Evolutionary conservation across 148 eudicot genomes (phyloP).

Genomic region (Chenopodium suecicum): DNA sequence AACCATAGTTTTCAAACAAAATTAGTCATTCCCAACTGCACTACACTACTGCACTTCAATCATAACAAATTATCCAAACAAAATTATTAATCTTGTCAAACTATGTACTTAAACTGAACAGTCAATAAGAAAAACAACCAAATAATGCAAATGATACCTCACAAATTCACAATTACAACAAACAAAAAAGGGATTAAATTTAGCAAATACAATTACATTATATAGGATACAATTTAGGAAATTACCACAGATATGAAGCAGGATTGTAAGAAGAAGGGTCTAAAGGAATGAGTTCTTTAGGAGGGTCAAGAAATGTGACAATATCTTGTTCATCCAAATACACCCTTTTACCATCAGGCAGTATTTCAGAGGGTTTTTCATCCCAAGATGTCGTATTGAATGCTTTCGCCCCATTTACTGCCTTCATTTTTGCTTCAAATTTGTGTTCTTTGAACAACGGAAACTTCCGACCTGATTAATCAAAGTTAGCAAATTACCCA

Average conservation of each 20-base stretch:
- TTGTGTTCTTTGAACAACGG: neutral
- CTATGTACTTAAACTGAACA: neutral
- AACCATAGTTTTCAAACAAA: neutral
- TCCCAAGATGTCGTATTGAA: conserved; percentile 42
- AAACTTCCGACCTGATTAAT: conserved; percentile 14
- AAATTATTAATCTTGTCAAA: neutral
- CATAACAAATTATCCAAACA: neutral
- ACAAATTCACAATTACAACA: neutral
- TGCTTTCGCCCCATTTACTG: conserved; percentile 26
- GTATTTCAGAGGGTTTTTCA: conserved; percentile 44
- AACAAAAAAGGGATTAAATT: neutral
- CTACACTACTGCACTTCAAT: neutral
- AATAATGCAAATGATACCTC: no score
- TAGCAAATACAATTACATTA: neutral
- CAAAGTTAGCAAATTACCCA: neutral
- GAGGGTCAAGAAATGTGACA: conserved; percentile 68
- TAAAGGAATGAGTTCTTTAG: conserved; percentile 61
- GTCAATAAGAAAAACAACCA: no score
- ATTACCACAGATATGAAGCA: conserved; percentile 75
- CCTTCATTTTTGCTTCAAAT: conserved; percentile 1
- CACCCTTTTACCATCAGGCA: conserved; percentile 42
- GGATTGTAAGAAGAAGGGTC: conserved; percentile 73
- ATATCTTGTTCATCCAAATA: conserved; percentile 72
- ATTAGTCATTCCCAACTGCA: neutral
- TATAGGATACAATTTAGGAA: neutral